Conservation (phyloP, 306 rosid species). For the Senna siamea region DNA sequence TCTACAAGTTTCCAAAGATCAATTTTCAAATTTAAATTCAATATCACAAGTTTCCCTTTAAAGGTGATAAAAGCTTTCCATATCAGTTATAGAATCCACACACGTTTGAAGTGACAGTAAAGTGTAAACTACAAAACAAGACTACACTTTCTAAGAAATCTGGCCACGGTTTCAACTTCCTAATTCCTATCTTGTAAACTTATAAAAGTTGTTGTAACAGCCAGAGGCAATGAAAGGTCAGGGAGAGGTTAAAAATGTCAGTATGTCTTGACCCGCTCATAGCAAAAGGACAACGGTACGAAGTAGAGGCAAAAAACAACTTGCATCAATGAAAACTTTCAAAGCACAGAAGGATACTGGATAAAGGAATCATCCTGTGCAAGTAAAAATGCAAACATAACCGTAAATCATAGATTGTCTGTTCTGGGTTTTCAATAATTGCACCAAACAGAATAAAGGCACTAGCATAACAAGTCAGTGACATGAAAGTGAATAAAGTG, state of each 20-base stretch:
- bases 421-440: background rate
- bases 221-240: constrained; percentile 14
- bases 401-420: background rate
- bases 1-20: constrained; percentile 25
- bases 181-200: constrained; percentile 4
- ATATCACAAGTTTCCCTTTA: background rate
- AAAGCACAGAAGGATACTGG: constrained; percentile 17
- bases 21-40: background rate
- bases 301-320: constrained; percentile 2
- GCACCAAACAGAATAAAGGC: background rate
- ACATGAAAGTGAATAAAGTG: background rate
- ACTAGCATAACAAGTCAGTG: background rate
- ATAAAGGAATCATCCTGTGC: background rate
- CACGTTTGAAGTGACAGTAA: background rate
- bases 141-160: background rate
- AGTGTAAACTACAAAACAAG: constrained; percentile 12
- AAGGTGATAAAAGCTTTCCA: background rate
- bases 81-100: constrained; percentile 22
- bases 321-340: background rate
- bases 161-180: background rate
- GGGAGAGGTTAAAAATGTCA: background rate
- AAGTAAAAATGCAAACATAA: background rate
- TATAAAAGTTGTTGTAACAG: background rate
- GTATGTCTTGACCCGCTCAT: background rate
- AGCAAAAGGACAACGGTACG: background rate